These are phyloP conservation scores for Sordariomycetes sp. DNA, from an alignment of 2,329 filamentous ascomycete species.

Conservation along the genomic window DNA sequence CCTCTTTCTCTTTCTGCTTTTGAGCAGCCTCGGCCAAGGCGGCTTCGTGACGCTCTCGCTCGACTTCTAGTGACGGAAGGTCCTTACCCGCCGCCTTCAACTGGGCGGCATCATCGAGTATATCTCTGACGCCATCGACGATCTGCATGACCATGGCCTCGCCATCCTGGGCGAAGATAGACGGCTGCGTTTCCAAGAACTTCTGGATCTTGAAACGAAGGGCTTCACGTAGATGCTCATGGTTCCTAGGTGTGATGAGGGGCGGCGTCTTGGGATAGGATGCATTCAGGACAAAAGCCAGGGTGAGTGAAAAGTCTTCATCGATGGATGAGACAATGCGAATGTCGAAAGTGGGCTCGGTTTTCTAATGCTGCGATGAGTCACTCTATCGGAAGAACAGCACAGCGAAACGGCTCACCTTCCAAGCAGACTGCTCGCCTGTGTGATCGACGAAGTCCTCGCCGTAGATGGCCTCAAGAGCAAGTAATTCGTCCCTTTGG, in stretches of 20 bases:
- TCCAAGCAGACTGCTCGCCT: constrained; percentile 70
- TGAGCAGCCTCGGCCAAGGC: constrained; percentile 52
- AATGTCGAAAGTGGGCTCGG: constrained; percentile 76
- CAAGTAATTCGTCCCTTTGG: constrained; percentile 82
- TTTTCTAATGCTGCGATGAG: no score
- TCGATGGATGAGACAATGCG: constrained; percentile 66
- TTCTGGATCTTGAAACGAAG: constrained; percentile 63
- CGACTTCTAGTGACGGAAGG: constrained; percentile 80
- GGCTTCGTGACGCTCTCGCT: constrained; percentile 75
- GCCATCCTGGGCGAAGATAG: constrained; percentile 39
- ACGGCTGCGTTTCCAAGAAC: constrained; percentile 50
- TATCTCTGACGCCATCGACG: constrained; percentile 59
- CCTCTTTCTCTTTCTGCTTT: constrained; percentile 44
- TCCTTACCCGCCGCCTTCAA: constrained; percentile 66
- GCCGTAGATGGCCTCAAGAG: constrained; percentile 77
- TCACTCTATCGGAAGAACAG: no score
- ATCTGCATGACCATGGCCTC: constrained; percentile 57
- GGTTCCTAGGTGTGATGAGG: constrained; percentile 57
- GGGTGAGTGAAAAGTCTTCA: constrained; percentile 57
- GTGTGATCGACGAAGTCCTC: constrained; percentile 77
- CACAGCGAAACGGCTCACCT: constrained; percentile 44
- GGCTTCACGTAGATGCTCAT: constrained; percentile 56
- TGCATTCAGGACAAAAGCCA: constrained; percentile 76
- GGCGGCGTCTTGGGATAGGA: constrained; percentile 86
- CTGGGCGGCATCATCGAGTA: constrained; percentile 79